Evolutionary conservation across 2,329 filamentous ascomycete species (phyloP), one percentile per base, ranked within the genome.

Genomic region (Pyricularia grisea): DNA sequence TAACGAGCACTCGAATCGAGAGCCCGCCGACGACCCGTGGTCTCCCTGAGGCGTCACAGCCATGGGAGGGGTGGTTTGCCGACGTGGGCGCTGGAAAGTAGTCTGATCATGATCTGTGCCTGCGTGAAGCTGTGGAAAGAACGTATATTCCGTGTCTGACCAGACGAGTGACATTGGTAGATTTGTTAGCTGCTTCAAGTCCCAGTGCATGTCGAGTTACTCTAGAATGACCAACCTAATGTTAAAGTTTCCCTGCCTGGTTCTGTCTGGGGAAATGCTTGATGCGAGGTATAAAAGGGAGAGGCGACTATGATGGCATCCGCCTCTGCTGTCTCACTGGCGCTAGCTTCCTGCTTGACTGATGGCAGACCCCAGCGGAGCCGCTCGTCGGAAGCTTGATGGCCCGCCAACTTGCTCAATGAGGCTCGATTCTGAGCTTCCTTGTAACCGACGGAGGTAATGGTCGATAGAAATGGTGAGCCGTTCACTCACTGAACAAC

Each of bases 1-100:
- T 17, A 71, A 70, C 61, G 72, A 55, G 6, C 42, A 55, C 42
- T 55, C 42, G 7, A 20, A 55, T n/a, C 42, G 42, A 55, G 42
- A 55, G 17, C 42, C 42, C 3, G 42, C 20, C 42, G 42, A 55
- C 42, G 42, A 55, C 42, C 42, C 20, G 10, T n/a, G 42, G 20
- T 55, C 20, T 6, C n/a, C 42, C 42, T n/a, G 42, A 55, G 42
- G 17, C 20, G 42, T 55, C 17, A n/a, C 20, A n/a, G 42, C 42
- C 42, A 55, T n/a, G 42, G 42, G 5, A n/a, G 42, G 64, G 10
- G 30, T 65, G 5, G 64, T 23, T 36, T 55, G 11, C 42, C 42
- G 20, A n/a, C 42, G 42, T 55, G 42, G 17, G 14, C 10, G 28
- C 10, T 65, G 17, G 68, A 68, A 75, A 76, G 55, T 68, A 65